These are phyloP conservation scores for Quercus parvula DNA, from an alignment of 306 rosid species.

Conservation along the genomic window DNA sequence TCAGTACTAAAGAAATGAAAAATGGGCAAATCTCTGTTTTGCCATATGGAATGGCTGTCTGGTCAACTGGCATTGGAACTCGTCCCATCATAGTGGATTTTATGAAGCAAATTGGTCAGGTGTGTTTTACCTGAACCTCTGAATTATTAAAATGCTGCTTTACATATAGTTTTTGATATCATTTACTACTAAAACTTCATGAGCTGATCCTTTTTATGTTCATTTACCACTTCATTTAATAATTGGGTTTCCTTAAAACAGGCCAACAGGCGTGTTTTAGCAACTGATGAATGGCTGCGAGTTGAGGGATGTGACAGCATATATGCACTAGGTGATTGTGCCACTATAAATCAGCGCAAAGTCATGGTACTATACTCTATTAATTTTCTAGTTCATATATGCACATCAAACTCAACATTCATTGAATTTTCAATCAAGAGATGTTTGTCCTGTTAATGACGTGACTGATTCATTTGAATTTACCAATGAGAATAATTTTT, in stretches of 20 bases:
- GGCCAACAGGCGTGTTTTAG: slow-evolving; percentile 87
- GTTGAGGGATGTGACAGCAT: slow-evolving; percentile 79
- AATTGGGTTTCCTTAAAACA: slow-evolving; percentile 25
- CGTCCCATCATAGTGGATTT: slow-evolving; percentile 85
- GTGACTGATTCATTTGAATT: neutral
- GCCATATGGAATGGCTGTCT: slow-evolving; percentile 95
- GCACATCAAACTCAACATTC: neutral
- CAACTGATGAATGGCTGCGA: slow-evolving; percentile 99
- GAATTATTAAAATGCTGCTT: slow-evolving; percentile 2
- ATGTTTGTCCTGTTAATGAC: neutral
- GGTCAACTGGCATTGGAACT: slow-evolving; percentile 97
- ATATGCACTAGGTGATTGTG: slow-evolving; percentile 96
- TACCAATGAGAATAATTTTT: neutral
- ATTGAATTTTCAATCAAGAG: neutral
- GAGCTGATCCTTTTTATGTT: neutral
- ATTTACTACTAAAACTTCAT: neutral
- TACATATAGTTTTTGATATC: neutral
- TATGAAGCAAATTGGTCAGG: slow-evolving; percentile 92
- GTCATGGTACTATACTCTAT: slow-evolving; percentile 59
- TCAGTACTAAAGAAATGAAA: slow-evolving; percentile 74
- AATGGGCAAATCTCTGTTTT: slow-evolving; percentile 57
- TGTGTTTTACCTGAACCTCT: slow-evolving; percentile 37
- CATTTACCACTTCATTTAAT: neutral
- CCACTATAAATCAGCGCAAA: slow-evolving; percentile 94
- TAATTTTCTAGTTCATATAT: slow-evolving; percentile 13